Evolutionary conservation across 2,329 filamentous ascomycete species (phyloP).

Genomic region (Penicillium concentricum): DNA sequence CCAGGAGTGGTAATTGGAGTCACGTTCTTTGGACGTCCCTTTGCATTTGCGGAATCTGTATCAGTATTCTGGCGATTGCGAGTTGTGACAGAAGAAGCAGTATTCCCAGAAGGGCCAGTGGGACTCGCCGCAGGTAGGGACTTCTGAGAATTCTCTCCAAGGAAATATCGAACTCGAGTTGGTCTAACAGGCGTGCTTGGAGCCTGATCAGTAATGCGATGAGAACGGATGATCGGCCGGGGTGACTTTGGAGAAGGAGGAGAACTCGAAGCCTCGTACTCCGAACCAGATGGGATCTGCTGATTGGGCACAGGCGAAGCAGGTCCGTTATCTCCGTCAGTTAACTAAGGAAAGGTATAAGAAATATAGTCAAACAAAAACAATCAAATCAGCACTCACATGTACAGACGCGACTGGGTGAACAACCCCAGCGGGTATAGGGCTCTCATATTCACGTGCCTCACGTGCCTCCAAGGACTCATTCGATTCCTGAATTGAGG

Average conservation of each 20-base stretch:
- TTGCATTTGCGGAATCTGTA: neutral
- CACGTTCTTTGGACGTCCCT: neutral
- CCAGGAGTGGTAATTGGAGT: neutral
- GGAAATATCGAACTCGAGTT: neutral
- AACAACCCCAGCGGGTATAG: too few species aligned
- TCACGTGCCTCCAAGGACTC: too few species aligned
- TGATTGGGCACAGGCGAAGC: neutral
- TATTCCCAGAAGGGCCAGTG: neutral
- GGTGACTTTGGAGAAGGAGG: neutral
- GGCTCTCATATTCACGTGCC: too few species aligned
- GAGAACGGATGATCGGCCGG: neutral
- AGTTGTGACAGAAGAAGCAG: neutral
- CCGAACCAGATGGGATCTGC: neutral
- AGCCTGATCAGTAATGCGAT: neutral
- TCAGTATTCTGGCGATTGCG: neutral
- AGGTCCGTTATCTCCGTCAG: too few species aligned
- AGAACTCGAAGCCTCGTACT: neutral
- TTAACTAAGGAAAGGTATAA: neutral
- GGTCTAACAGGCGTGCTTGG: neutral
- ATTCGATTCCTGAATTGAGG: too few species aligned
- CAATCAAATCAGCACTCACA: too few species aligned
- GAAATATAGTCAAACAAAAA: too few species aligned
- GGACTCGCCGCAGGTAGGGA: neutral
- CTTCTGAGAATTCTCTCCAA: neutral
- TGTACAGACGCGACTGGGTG: too few species aligned